phyloP scores from a whole-genome alignment of 2,329 filamentous ascomycete genomes.

The Cladosporium oxysporum region DNA sequence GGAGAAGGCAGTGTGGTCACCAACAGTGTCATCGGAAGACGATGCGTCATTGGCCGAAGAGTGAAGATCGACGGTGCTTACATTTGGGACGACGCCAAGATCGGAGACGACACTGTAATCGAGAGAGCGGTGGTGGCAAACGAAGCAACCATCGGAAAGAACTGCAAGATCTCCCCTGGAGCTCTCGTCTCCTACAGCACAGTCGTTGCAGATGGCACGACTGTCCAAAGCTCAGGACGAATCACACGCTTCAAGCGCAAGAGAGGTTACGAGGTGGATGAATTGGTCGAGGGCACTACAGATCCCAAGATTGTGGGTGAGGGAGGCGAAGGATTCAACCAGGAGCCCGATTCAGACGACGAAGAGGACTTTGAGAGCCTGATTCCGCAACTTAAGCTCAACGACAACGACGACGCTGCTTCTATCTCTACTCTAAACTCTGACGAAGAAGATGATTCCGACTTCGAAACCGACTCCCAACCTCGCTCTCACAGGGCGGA shows the following conservation, averaged over 20 bases:
- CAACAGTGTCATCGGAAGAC: constrained; percentile 78
- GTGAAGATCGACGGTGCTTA: constrained; percentile 78
- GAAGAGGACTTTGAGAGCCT: constrained; percentile 57
- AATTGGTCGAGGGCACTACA: constrained; percentile 36
- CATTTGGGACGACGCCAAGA: constrained; percentile 80
- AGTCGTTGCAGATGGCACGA: constrained; percentile 64
- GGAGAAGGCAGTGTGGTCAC: constrained; percentile 69
- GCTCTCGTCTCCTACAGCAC: constrained; percentile 80
- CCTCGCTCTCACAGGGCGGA: constrained; percentile 35
- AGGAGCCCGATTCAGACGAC: constrained; percentile 63
- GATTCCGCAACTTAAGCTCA: constrained; percentile 43
- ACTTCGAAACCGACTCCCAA: constrained; percentile 47
- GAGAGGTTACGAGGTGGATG: constrained; percentile 45
- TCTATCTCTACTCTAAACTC: constrained; percentile 68
- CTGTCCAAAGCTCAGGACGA: constrained; percentile 44
- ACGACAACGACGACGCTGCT: constrained; percentile 37
- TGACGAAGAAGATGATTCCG: constrained; percentile 40
- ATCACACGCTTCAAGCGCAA: constrained; percentile 51
- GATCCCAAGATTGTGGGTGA: constrained; percentile 59
- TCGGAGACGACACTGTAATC: constrained; percentile 74
- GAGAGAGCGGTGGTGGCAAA: constrained; percentile 75
- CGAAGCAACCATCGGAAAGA: constrained; percentile 69
- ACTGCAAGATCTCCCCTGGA: constrained; percentile 68
- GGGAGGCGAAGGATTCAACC: constrained; percentile 61
- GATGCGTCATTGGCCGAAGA: constrained; percentile 83